Conservation (phyloP, 495 filamentous ascomycete species). For the Aspergillus saccharolyticus region DNA sequence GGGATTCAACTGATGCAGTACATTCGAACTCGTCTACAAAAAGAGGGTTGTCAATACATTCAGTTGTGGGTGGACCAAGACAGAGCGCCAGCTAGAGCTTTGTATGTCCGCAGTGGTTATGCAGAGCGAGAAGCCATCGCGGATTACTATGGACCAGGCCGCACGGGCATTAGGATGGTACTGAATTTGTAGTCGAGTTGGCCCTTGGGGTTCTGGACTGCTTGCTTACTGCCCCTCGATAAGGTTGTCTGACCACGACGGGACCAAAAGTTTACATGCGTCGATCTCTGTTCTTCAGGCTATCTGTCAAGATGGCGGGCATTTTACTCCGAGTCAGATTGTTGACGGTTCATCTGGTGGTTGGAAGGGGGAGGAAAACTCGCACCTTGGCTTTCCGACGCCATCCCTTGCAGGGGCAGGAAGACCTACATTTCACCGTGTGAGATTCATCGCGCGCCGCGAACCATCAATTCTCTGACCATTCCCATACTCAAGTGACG, state of each 20-base stretch:
- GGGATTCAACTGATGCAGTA: constrained; percentile 46
- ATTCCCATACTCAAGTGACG: constrained; percentile 40
- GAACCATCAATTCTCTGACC: constrained; percentile 19
- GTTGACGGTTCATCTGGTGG: constrained; percentile 19
- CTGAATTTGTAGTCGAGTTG: constrained; percentile 30
- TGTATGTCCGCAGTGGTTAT: constrained; percentile 51
- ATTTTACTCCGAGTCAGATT: constrained; percentile 17
- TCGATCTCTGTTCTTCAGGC: background rate
- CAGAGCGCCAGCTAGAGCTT: constrained; percentile 41
- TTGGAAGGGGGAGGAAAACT: constrained; percentile 21
- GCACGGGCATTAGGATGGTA: constrained; percentile 53
- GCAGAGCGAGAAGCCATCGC: constrained; percentile 45
- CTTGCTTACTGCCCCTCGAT: constrained; percentile 5
- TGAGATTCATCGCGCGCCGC: constrained; percentile 24
- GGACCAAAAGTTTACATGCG: background rate
- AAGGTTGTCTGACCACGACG: constrained; percentile 16
- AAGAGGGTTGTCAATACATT: constrained; percentile 50
- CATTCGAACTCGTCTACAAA: constrained; percentile 43
- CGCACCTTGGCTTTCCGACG: constrained; percentile 25
- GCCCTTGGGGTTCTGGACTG: constrained; percentile 21
- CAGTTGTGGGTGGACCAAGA: constrained; percentile 59
- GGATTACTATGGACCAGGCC: constrained; percentile 55
- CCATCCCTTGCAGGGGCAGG: constrained; percentile 34
- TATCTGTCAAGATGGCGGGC: constrained; percentile 9
- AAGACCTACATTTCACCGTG: constrained; percentile 26